Percentiles rank a stretch among this genome's conserved stretches.
Evolutionary conservation across 1,284 basidiomycete species (phyloP).

Genomic region (Microbotryomycetes sp.): DNA sequence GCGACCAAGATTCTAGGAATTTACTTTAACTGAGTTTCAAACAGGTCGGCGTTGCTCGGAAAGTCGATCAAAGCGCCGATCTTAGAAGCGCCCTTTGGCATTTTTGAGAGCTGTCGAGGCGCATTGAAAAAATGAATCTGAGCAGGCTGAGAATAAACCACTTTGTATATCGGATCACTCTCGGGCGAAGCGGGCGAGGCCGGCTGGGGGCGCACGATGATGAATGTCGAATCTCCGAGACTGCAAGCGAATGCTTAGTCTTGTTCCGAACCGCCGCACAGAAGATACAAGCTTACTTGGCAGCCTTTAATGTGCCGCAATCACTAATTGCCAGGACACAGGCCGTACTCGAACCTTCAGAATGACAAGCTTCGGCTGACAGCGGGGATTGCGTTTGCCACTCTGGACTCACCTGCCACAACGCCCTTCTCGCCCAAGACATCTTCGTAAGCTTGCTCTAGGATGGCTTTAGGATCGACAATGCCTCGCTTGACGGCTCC

Average conservation of each 20-base stretch:
- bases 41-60: constrained; percentile 59
- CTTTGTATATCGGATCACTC: constrained; percentile 42
- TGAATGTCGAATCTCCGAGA: constrained; percentile 77
- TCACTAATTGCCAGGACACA: constrained; percentile 66
- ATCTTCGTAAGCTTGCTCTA: constrained; percentile 63
- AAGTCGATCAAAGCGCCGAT: constrained; percentile 53
- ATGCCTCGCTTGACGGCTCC: constrained; percentile 14
- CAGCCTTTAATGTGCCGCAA: constrained; percentile 64
- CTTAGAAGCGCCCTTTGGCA: constrained; percentile 59
- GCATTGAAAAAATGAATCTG: constrained; percentile 78
- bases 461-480: constrained; percentile 52
- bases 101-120: constrained; percentile 30
- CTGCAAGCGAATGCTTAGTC: constrained; percentile 42
- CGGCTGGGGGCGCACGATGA: constrained; percentile 54
- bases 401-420: constrained; percentile 56
- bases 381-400: background rate
- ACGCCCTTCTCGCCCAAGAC: constrained; percentile 63
- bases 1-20: constrained; percentile 39
- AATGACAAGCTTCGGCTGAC: no score
- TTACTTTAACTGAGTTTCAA: constrained; percentile 58
- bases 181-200: background rate
- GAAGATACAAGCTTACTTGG: constrained; percentile 52
- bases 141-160: constrained; percentile 55
- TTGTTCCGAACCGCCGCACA: constrained; percentile 6
- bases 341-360: constrained; percentile 84